Evolutionary conservation across 345 rosid genomes (phyloP).

Genomic region (Populus ilicifolia): DNA sequence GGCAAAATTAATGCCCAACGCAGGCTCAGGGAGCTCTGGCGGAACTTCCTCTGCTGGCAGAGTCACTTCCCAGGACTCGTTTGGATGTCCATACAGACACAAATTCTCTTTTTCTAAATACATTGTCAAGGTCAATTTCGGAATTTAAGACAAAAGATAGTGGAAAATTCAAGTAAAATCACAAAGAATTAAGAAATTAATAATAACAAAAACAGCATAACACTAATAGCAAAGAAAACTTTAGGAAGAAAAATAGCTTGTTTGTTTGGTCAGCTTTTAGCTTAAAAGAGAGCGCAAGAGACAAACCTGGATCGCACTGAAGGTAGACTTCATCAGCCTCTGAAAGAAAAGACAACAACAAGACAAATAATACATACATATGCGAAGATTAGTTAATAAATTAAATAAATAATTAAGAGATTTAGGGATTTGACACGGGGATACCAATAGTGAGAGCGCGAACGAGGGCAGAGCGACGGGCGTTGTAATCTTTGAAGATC

Average conservation of each 20-base stretch:
- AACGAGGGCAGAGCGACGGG: conserved; percentile 75
- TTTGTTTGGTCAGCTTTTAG: not conserved
- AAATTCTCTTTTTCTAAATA: conserved; percentile 26
- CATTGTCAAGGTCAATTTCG: not conserved
- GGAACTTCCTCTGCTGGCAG: conserved; percentile 30
- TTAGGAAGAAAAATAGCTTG: not conserved
- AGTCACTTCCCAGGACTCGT: conserved; percentile 23
- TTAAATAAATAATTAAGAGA: not conserved
- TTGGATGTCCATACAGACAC: conserved; percentile 27
- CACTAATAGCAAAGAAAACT: not conserved
- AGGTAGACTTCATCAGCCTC: conserved; percentile 88
- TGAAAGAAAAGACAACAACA: conserved; percentile 21
- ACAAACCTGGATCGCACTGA: conserved; percentile 95
- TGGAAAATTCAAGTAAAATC: not conserved
- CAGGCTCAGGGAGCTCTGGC: conserved; percentile 28
- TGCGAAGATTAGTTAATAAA: not conserved
- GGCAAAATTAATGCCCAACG: conserved; percentile 27
- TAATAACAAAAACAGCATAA: not conserved
- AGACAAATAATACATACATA: not conserved
- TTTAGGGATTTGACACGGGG: not conserved
- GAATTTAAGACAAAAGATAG: not conserved
- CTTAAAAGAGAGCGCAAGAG: not conserved
- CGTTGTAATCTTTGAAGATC: conserved; percentile 80
- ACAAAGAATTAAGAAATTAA: not conserved
- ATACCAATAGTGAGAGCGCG: conserved; percentile 88